Evolutionary conservation across 2,329 filamentous ascomycete genomes (phyloP).

Genomic region (Pyrenochaeta sp.): DNA sequence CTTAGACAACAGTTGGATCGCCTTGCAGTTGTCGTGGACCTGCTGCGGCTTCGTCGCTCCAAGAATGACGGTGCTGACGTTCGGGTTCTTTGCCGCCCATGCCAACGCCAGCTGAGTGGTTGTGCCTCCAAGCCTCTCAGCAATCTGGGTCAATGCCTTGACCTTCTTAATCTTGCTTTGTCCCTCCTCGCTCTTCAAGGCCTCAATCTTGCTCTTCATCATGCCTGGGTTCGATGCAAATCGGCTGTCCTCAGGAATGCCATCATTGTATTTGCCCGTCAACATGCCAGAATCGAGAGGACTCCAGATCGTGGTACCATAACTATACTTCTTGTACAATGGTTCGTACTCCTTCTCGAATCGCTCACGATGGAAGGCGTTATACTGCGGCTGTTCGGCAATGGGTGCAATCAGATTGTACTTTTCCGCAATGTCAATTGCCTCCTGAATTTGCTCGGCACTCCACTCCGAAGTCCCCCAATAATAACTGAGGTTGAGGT

Average conservation of each 20-base stretch:
- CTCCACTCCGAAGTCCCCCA: constrained; percentile 66
- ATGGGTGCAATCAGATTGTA: constrained; percentile 67
- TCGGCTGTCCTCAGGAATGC: constrained; percentile 67
- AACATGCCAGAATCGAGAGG: constrained; percentile 65
- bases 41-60: constrained; percentile 60
- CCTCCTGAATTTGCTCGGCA: constrained; percentile 66
- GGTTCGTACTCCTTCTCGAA: constrained; percentile 69
- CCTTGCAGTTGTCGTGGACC: constrained; percentile 58
- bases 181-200: constrained; percentile 58
- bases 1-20: constrained; percentile 52
- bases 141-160: constrained; percentile 59
- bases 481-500: constrained; percentile 65
- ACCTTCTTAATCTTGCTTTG: constrained; percentile 66
- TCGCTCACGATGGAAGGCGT: constrained; percentile 66
- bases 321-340: constrained; percentile 63
- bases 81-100: constrained; percentile 66
- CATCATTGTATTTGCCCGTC: constrained; percentile 71
- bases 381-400: constrained; percentile 66
- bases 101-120: constrained; percentile 64
- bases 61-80: constrained; percentile 65
- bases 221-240: constrained; percentile 65
- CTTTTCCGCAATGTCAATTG: constrained; percentile 66
- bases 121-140: constrained; percentile 57
- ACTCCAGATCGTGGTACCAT: constrained; percentile 64
- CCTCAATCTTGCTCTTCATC: constrained; percentile 64